Percentiles rank a stretch among this genome's conserved stretches.
Evolutionary conservation across 768 basidiomycete species (phyloP).

Genomic region (Collybiopsis luxurians): DNA sequence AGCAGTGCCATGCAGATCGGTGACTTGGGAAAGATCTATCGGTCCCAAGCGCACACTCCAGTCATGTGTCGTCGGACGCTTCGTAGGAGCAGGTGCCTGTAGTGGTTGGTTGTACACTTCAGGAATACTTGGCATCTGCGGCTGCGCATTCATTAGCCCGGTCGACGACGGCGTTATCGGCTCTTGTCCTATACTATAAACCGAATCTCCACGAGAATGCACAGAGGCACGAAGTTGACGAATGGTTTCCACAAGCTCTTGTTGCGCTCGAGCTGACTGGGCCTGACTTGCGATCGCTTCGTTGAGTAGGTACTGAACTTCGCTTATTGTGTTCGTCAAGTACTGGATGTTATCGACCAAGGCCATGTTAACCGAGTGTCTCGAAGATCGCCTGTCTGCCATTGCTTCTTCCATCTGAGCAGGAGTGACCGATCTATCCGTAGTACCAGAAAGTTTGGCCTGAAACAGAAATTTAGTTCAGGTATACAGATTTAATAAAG

Average conservation of each 20-base stretch:
- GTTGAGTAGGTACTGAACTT: not conserved
- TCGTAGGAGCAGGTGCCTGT: conserved; percentile 1
- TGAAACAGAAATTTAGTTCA: not conserved
- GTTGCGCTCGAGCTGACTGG: not conserved
- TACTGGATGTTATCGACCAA: conserved; percentile 2
- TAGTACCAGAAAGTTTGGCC: not conserved
- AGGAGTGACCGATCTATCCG: not conserved
- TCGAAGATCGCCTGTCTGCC: not conserved
- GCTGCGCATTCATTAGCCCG: not conserved
- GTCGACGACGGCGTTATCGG: not conserved
- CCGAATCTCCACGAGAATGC: not conserved
- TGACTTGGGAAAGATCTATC: not conserved
- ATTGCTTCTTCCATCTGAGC: not conserved
- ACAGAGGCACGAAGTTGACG: not conserved
- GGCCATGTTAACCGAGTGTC: not conserved
- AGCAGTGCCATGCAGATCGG: conserved; percentile 1
- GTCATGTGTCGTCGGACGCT: not conserved
- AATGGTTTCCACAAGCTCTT: not conserved
- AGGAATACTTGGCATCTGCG: not conserved
- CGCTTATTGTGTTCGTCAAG: not conserved
- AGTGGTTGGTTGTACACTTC: not conserved
- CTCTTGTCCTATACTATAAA: conserved; percentile 2
- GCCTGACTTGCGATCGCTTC: conserved; percentile 1
- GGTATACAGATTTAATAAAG: too few species aligned
- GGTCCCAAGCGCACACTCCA: conserved; percentile 5